phyloP scores from a whole-genome alignment of 2,329 filamentous ascomycete genomes.

The Aspergillus flavus region DNA sequence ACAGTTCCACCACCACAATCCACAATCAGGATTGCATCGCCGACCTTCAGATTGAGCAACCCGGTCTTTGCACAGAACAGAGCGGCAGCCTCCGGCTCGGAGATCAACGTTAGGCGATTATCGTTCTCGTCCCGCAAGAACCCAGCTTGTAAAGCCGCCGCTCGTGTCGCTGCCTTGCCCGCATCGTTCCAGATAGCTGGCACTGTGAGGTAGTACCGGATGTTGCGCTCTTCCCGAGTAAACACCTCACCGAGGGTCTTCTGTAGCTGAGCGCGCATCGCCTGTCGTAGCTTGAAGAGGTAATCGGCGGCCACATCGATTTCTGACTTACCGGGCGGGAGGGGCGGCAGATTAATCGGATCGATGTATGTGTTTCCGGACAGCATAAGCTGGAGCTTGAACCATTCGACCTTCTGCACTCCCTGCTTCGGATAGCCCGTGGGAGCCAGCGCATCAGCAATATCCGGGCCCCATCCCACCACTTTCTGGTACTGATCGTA shows the following conservation, averaged over 20 bases:
- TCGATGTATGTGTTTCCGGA: constrained; percentile 99
- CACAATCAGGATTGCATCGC: constrained; percentile 96
- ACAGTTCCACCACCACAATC: constrained; percentile 98
- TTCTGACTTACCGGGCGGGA: constrained; percentile 96
- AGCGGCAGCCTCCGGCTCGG: constrained; percentile 93
- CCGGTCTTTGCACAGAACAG: constrained; percentile 98
- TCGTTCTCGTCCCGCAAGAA: constrained; percentile 98
- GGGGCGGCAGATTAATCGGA: constrained; percentile 95
- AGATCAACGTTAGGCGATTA: constrained; percentile 90
- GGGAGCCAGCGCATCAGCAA: constrained; percentile 91
- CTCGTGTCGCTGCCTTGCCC: constrained; percentile 93
- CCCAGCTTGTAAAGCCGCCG: constrained; percentile 93
- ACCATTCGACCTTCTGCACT: constrained; percentile 99
- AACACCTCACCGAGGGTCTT: constrained; percentile 98
- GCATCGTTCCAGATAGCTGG: constrained; percentile 99
- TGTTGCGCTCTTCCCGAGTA: constrained; percentile 96
- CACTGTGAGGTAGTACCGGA: constrained; percentile 96
- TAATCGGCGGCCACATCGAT: constrained; percentile 99
- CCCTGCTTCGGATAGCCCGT: constrained; percentile 97
- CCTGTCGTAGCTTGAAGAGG: constrained; percentile 95
- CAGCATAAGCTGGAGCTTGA: constrained; percentile 98
- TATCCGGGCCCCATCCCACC: constrained; percentile 98
- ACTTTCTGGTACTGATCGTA: constrained; percentile 99
- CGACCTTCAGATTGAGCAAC: constrained; percentile 93
- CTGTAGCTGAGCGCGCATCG: constrained; percentile 92